Base-by-base conservation (phyloP, 2,329 filamentous ascomycete species). In the Hypoxylon sp. region DNA sequence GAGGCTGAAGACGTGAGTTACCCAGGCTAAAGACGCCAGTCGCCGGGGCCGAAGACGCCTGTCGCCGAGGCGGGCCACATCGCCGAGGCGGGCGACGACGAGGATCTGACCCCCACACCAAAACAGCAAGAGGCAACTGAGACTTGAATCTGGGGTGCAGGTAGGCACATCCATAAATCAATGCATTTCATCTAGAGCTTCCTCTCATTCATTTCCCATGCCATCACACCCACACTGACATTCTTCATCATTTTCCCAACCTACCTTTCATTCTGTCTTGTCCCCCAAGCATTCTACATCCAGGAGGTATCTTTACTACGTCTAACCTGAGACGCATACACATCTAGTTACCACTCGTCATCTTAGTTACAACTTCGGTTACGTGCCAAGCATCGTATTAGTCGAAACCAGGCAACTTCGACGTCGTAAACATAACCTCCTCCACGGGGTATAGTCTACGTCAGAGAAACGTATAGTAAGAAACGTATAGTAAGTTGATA, bases 381-480 rank as follows among this genome's bases (percentile, higher is more conserved):
- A 21, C 8, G 4, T 9, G 13, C 18, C 9, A 13, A 9, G 21
- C 18, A 40, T 13, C 9, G 21, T 18, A 40, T 40, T n/a, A n/a
- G 15, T 23, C 20, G 20, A n/a, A 23, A 17, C 18, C 21, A 8
- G 35, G 21, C 20, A 23, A 35, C 9, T 8, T 35, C 31, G n/a
- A 35, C n/a, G 17, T 15, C 5, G 17, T 35, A 13, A 37, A 20
- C 29, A 1, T 23, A 21, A 15, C 20, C 4, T 37, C 11, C 13
- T 24, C 13, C n/a, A 50, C 13, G n/a, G n/a, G n/a, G n/a, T n/a
- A n/a, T n/a, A n/a, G n/a, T n/a, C n/a, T n/a, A n/a, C n/a, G n/a
- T n/a, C n/a, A n/a, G n/a, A n/a, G n/a, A n/a, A n/a, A 6, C n/a
- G 21, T 29, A 42, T 18, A 3, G 46, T 46, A 50, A 49, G 40